Evolutionary conservation across 2,329 filamentous ascomycete genomes (phyloP).

Genomic region (Hypoxylon sp.): DNA sequence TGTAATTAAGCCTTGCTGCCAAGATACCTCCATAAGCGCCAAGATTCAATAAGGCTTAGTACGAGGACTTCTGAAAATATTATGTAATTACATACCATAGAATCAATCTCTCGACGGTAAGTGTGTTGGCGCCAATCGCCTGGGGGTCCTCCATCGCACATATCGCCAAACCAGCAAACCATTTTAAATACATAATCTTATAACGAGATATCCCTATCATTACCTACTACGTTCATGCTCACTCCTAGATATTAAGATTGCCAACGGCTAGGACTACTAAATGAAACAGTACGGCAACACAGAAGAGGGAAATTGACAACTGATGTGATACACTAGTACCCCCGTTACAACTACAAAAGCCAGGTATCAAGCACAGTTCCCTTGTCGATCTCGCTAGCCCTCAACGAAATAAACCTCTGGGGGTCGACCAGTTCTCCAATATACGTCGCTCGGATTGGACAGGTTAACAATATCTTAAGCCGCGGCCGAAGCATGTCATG

Average conservation of each 20-base stretch:
- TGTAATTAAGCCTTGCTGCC: constrained; percentile 6
- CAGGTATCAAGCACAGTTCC: neutral
- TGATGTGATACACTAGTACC: neutral
- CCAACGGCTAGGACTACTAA: too few relatives aligned
- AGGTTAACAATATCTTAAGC: neutral
- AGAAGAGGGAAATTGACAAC: too few relatives aligned
- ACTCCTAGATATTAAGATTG: too few relatives aligned
- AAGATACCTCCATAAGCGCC: constrained; percentile 18
- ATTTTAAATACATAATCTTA: too few relatives aligned
- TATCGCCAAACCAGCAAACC: too few relatives aligned
- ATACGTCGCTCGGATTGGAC: neutral
- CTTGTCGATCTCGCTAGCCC: neutral
- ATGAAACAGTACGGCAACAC: too few relatives aligned
- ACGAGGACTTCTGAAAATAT: neutral
- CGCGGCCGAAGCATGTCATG: neutral
- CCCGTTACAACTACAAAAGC: neutral
- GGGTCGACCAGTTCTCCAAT: neutral
- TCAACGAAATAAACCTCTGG: neutral
- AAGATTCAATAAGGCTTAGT: constrained; percentile 8
- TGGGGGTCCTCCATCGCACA: too few relatives aligned
- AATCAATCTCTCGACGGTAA: neutral
- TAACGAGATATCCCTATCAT: too few relatives aligned
- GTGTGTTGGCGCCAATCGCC: neutral
- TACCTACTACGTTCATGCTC: too few relatives aligned
- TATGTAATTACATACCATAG: neutral